Conservation (phyloP, 106 monocot genomes). For the Dendrobium chrysotoxum region DNA sequence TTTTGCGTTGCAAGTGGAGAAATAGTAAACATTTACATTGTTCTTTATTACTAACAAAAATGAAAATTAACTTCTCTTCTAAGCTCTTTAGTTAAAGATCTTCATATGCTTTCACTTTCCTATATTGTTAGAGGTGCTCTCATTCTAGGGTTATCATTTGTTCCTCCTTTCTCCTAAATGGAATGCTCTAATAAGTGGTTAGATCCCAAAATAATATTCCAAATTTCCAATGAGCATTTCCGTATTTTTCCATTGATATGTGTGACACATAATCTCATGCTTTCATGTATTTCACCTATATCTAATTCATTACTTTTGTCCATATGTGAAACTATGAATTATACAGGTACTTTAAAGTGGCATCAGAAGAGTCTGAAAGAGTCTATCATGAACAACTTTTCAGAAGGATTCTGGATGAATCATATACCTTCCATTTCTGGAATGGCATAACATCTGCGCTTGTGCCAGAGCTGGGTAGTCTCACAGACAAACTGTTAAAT, state of each 20-base stretch:
- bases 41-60: too few relatives aligned
- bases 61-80: too few relatives aligned
- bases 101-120: too few relatives aligned
- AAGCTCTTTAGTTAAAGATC: too few relatives aligned
- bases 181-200: background rate
- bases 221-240: background rate
- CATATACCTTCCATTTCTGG: constrained; percentile 92
- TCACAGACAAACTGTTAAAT: constrained; percentile 69
- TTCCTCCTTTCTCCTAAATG: background rate
- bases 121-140: background rate
- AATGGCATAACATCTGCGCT: constrained; percentile 67
- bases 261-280: background rate
- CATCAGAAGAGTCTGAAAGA: constrained; percentile 42
- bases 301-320: background rate
- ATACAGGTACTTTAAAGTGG: constrained; percentile 66
- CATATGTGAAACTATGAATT: background rate
- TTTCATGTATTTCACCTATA: background rate
- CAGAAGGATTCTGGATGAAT: constrained; percentile 51
- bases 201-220: background rate
- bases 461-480: constrained; percentile 77
- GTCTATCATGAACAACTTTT: constrained; percentile 51
- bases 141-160: background rate
- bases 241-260: background rate
- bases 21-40: too few relatives aligned
- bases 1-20: too few relatives aligned